Evolutionary conservation across 1,284 basidiomycete genomes (phyloP), one percentile per base, ranked within the genome.

Genomic region (Cutaneotrichosporon dermatis): DNA sequence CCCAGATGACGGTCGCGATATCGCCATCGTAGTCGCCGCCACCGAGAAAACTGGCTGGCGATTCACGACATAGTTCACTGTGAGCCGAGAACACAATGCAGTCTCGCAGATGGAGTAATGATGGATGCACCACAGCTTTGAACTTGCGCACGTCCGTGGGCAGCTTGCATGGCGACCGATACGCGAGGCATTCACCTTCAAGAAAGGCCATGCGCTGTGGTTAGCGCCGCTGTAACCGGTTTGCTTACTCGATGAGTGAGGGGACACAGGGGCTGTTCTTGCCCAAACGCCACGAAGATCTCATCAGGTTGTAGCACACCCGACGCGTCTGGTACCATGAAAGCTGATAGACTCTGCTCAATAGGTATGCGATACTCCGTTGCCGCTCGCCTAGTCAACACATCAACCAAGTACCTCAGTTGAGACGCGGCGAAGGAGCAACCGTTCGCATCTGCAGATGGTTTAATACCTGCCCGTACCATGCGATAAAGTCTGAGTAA

Each of bases 21-120:
- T 76, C 74, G 3, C 74, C 74, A 51, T 76, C 74, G 51, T 76
- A 74, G 58, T 76, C 74, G 2, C 74, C 74, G 16, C 74, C 74
- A 3, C 68, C 69, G 16, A 73, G 62, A 43, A 66, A 66, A 51
- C 68, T 71, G 12, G 72, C 73, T 0, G 74, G 73, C 2, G 73
- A 73, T 25, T 64, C 63, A 7, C 39, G 52, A 44, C 74, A 76
- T 13, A 25, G 25, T 25, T 34, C 51, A 34, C 59, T 59, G 45
- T 65, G 61, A 0, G 73, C 71, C 0, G 72, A 74, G 55, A 76
- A 61, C 41, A 76, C 70, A 13, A 76, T 65, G 41, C 70, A 72
- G 59, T 74, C 67, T 6, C 63, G 64, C 3, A 76, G 58, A 54
- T 76, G 67, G 9, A 64, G 51, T n/a, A 74, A 56, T 52, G 72